Evolutionary conservation across 148 eudicot genomes (phyloP).

Genomic region (Simmondsia chinensis): DNA sequence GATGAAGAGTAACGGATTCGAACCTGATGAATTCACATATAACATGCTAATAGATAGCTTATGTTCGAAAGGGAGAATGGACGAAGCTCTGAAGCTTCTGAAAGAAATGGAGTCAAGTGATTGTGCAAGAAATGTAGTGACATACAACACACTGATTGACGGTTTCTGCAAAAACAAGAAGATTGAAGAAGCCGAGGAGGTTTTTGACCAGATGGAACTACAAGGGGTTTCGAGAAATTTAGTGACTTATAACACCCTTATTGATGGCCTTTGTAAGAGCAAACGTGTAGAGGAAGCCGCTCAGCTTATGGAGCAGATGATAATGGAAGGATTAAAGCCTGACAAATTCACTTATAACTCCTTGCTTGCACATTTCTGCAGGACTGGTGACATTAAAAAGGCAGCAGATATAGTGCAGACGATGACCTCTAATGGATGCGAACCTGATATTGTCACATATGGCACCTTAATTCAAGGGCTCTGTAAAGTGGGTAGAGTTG

Average conservation of each 20-base stretch:
- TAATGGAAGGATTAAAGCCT: slow-evolving; percentile 87
- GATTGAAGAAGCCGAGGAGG: slow-evolving; percentile 86
- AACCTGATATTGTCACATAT: slow-evolving; percentile 80
- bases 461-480: slow-evolving; percentile 86
- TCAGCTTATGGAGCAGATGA: slow-evolving; percentile 89
- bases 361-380: slow-evolving; percentile 74
- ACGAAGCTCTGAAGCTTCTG: slow-evolving; percentile 53
- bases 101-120: slow-evolving; percentile 92
- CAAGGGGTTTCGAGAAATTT: slow-evolving; percentile 71
- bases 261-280: slow-evolving; percentile 73
- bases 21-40: slow-evolving; percentile 90
- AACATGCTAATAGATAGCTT: slow-evolving; percentile 73
- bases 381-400: slow-evolving; percentile 67
- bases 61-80: slow-evolving; percentile 57
- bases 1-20: slow-evolving; percentile 77
- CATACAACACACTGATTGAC: slow-evolving; percentile 73
- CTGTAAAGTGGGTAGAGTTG: slow-evolving; percentile 75
- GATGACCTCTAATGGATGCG: slow-evolving; percentile 89
- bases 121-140: slow-evolving; percentile 66
- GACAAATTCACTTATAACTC: slow-evolving; percentile 85
- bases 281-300: slow-evolving; percentile 68
- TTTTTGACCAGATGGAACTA: slow-evolving; percentile 91
- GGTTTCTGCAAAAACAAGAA: slow-evolving; percentile 77
- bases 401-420: slow-evolving; percentile 91
- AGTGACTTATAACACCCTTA: slow-evolving; percentile 76